These are phyloP conservation scores for Cystobasidium pallidum DNA, from an alignment of 1,284 basidiomycete species.

Conservation along the genomic window DNA sequence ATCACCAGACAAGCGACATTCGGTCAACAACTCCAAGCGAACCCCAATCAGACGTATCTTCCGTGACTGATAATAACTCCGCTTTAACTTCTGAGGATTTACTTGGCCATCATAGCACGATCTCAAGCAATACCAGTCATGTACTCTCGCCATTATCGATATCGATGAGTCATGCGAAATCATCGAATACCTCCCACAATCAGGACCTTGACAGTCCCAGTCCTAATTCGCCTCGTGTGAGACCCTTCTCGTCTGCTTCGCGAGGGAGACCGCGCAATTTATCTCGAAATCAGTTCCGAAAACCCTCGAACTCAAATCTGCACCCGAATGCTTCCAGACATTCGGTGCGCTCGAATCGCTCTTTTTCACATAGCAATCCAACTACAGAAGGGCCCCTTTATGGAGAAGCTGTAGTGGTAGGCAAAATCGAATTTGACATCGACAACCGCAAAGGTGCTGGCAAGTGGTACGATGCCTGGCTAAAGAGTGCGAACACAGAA, in stretches of 20 bases:
- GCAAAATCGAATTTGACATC: constrained; percentile 85
- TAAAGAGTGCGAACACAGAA: constrained; percentile 52
- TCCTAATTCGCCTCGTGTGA: constrained; percentile 8
- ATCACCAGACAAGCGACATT: not conserved
- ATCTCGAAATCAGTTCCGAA: constrained; percentile 4
- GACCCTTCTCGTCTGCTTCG: constrained; percentile 20
- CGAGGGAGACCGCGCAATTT: constrained; percentile 14
- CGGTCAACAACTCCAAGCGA: constrained; percentile 26
- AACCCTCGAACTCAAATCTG: constrained; percentile 6
- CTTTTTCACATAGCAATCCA: constrained; percentile 46
- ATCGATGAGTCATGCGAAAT: constrained; percentile 21
- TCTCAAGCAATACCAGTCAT: constrained; percentile 34
- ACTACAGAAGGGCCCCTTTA: constrained; percentile 55
- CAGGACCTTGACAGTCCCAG: not conserved
- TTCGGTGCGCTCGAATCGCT: constrained; percentile 11
- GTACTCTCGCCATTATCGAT: constrained; percentile 7
- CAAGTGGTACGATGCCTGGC: constrained; percentile 79
- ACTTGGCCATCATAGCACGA: constrained; percentile 17
- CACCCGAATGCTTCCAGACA: constrained; percentile 4
- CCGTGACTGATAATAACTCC: constrained; percentile 22
- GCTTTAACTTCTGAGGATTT: constrained; percentile 32
- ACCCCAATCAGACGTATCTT: constrained; percentile 32
- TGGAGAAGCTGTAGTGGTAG: constrained; percentile 63
- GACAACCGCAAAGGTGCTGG: constrained; percentile 66
- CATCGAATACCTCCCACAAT: constrained; percentile 15